Base-by-base conservation (phyloP, 176 grass and related monocot species). In the Zea luxurians region DNA sequence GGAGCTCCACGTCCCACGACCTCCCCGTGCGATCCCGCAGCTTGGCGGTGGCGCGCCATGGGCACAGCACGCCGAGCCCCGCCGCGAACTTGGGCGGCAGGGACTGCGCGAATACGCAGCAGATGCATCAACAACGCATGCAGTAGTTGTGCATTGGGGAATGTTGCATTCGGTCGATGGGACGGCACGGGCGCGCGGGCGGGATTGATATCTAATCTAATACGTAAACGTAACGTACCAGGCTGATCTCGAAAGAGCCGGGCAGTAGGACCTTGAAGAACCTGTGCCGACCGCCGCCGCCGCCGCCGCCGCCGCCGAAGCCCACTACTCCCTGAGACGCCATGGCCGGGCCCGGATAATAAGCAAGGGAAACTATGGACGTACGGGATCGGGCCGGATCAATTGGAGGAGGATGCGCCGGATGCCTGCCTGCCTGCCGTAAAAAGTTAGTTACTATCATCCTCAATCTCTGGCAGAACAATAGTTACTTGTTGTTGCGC, bases 231-330 rank as follows among this genome's bases (percentile, higher is more conserved):
- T 84, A 5, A 21, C 44, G n/a, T 84, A 84, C 82, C 74, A 84
- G 8, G 45, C 13, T 64, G 37, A 68, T 50, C 44, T 70, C 45
- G 74, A 78, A 84, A 46, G 13, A 45, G 46, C 82, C 82, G 9
- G 82, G 82, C 18, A 84, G n/a, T 18, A 84, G 46, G 37, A 84
- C 2, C 21, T 84, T 84, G 82, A 84, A 84, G 74, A 84, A 84
- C 57, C 78, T 84, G 4, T 53, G 66, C 9, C 13, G 64, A 5
- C 37, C 11, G 1, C 37, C 69, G 68, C 27, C 71, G 15, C 53
- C 49, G 34, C 21, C 37, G 5, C 12, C 55, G 60, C 27, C 15
- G 4, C 16, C 17, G 66, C 27, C 27, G n/a, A n/a, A n/a, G 27
- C 27, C 27, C 27, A 27, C 27, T 40, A 40, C 38, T 40, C 38